Percentiles rank a stretch among this genome's conserved stretches.
Conservation (phyloP, 805 yeast species). For the Naumovozyma castellii region DNA sequence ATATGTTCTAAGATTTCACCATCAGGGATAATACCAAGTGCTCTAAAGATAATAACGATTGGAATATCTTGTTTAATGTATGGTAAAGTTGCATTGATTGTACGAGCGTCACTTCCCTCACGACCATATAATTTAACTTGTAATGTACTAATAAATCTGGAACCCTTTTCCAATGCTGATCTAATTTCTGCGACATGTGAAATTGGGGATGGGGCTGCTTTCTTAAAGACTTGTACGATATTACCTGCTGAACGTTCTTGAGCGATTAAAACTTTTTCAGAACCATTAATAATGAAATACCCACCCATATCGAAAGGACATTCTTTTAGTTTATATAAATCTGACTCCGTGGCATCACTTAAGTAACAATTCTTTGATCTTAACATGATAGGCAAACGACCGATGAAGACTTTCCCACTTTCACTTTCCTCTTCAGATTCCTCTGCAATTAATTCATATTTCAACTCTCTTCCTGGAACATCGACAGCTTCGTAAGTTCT, state of each 20-base stretch:
- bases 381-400: slow-evolving; percentile 96
- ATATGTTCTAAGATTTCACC: slow-evolving; percentile 98
- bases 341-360: slow-evolving; percentile 82
- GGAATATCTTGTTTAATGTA: slow-evolving; percentile 96
- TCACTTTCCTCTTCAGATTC: slow-evolving; percentile 55
- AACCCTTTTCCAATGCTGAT: slow-evolving; percentile 94
- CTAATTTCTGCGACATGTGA: slow-evolving; percentile 95
- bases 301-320: slow-evolving; percentile 99
- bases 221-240: slow-evolving; percentile 95
- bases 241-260: slow-evolving; percentile 98
- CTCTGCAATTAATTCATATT: slow-evolving; percentile 44
- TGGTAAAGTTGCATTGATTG: slow-evolving; percentile 92
- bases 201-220: slow-evolving; percentile 94
- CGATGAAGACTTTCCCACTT: slow-evolving; percentile 81
- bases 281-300: slow-evolving; percentile 94
- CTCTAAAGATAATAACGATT: slow-evolving; percentile 92
- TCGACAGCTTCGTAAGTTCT: slow-evolving; percentile 78
- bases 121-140: slow-evolving; percentile 87
- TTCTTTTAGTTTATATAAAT: slow-evolving; percentile 89
- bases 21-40: slow-evolving; percentile 96
- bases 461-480: slow-evolving; percentile 47
- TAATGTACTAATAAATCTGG: slow-evolving; percentile 85
- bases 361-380: slow-evolving; percentile 93
- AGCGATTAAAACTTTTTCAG: slow-evolving; percentile 95
- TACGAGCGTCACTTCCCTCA: slow-evolving; percentile 63